Conservation (phyloP, 1,284 basidiomycete genomes). For the Sparassis latifolia region DNA sequence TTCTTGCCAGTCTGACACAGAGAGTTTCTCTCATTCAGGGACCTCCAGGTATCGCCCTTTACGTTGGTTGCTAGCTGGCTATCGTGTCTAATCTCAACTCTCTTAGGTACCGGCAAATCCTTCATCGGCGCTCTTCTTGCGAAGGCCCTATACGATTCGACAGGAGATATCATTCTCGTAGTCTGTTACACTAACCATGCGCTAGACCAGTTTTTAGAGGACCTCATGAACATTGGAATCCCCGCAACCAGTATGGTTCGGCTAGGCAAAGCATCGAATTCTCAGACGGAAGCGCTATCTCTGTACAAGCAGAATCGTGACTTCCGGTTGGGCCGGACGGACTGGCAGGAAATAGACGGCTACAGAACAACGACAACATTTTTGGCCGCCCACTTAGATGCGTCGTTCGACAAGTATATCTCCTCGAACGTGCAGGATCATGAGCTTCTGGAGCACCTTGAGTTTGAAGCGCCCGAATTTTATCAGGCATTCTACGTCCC, state of each 20-base stretch:
- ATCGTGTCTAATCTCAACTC: background rate
- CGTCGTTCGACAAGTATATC: slow-evolving; percentile 27
- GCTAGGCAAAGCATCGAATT: slow-evolving; percentile 48
- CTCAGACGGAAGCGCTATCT: slow-evolving; percentile 35
- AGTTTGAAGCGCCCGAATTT: slow-evolving; percentile 29
- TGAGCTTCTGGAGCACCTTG: slow-evolving; percentile 18
- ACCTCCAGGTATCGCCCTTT: slow-evolving; percentile 46
- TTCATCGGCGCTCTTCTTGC: slow-evolving; percentile 60
- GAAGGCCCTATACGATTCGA: slow-evolving; percentile 45
- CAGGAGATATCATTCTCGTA: slow-evolving; percentile 44
- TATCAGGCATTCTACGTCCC: slow-evolving; percentile 46
- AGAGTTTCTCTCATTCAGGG: slow-evolving; percentile 56
- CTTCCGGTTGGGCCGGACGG: slow-evolving; percentile 17
- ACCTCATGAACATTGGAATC: slow-evolving; percentile 52
- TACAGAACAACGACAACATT: slow-evolving; percentile 23
- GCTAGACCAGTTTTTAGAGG: slow-evolving; percentile 56
- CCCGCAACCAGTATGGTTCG: slow-evolving; percentile 39
- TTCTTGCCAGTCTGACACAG: slow-evolving; percentile 47
- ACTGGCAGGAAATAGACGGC: slow-evolving; percentile 35
- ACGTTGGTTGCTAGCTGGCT: background rate
- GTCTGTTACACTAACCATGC: slow-evolving; percentile 68
- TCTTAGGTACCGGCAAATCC: slow-evolving; percentile 54
- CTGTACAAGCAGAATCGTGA: slow-evolving; percentile 30
- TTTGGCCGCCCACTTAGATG: slow-evolving; percentile 23
- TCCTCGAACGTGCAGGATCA: slow-evolving; percentile 13